Evolutionary conservation across 441 rosid species (phyloP), one percentile per base, ranked within the genome.

Genomic region (Bruguiera hainesii): DNA sequence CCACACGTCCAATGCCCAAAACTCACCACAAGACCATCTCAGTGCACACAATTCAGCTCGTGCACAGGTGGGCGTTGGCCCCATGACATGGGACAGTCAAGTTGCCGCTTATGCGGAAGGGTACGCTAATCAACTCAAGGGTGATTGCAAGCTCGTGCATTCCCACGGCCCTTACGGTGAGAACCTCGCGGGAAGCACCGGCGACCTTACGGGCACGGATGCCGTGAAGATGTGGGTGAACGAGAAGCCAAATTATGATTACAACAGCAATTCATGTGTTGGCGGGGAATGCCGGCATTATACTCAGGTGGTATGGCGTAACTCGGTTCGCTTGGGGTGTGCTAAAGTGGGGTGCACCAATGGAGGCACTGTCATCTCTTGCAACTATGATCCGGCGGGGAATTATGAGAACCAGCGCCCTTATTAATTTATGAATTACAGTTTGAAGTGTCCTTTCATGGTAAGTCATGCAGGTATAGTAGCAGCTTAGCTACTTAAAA

Each of bases 331-430:
- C 50, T 55, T 84, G 0, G 89, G 90, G 15, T 85, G 96, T 53
- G 92, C 84, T 65, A 85, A 75, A 72, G 85, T 76, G 16, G 61
- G 9, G 56, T 87, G 92, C 69, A 60, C 19, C 60, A 79, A 58
- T 37, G 79, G 73, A 1, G 91, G 90, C 9, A 83, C 81, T 23
- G 77, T 91, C 80, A 81, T 91, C 67, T 79, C 81, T 63, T 91
- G 97, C 76, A 89, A 85, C 78, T 91, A 91, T 76, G 91, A 87
- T 68, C 97, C 97, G 50, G 91, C 87, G 21, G 48, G 48, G 3
- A 42, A 42, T 42, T 42, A 42, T 11, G 5, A 0, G 3, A 3
- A 11, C 48, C 1, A 10, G 48, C 48, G 48, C 48, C 48, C 48
- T 42, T 42, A 42, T 3, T 42, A 42, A 13, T 42, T 42, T 42